A percentile compares a stretch with the other conserved stretches of the same genome.
phyloP scores from a whole-genome alignment of 2,329 filamentous ascomycete genomes.

The Verticillium nonalfalfae region DNA sequence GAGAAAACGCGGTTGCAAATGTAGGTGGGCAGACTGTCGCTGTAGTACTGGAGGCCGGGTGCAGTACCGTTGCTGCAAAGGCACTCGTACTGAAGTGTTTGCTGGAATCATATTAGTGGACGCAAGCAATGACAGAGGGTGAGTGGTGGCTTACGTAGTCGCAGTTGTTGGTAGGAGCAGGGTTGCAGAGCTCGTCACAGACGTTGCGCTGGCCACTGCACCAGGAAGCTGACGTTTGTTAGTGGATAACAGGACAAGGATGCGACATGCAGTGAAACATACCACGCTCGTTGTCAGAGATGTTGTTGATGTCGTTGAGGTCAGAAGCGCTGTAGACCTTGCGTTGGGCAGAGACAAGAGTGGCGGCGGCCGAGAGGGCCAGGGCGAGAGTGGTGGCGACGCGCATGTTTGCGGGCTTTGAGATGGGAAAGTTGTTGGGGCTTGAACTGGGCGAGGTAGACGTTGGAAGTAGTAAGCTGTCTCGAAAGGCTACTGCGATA shows the following conservation, averaged over 20 bases:
- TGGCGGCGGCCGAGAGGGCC: constrained; percentile 8
- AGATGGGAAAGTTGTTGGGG: not conserved
- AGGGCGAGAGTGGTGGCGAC: constrained; percentile 7
- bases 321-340: constrained; percentile 8
- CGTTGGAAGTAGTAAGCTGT: not conserved
- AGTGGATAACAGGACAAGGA: not conserved
- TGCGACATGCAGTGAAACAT: not conserved
- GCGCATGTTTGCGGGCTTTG: constrained; percentile 8
- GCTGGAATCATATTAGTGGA: constrained; percentile 18
- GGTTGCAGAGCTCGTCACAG: constrained; percentile 41
- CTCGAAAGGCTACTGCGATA: not conserved
- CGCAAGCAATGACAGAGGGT: not conserved
- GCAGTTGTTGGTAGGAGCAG: constrained; percentile 36
- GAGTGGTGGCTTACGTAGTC: constrained; percentile 29
- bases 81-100: constrained; percentile 39
- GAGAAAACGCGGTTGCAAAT: constrained; percentile 43
- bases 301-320: constrained; percentile 4
- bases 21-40: constrained; percentile 44
- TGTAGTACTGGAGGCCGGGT: constrained; percentile 47
- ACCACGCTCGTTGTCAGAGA: constrained; percentile 5
- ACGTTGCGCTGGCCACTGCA: constrained; percentile 44
- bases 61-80: constrained; percentile 41
- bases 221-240: constrained; percentile 35
- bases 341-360: constrained; percentile 9
- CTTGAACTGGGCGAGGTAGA: not conserved